Evolutionary conservation across 2,329 filamentous ascomycete species (phyloP).

Genomic region (Diplocarpon mali): DNA sequence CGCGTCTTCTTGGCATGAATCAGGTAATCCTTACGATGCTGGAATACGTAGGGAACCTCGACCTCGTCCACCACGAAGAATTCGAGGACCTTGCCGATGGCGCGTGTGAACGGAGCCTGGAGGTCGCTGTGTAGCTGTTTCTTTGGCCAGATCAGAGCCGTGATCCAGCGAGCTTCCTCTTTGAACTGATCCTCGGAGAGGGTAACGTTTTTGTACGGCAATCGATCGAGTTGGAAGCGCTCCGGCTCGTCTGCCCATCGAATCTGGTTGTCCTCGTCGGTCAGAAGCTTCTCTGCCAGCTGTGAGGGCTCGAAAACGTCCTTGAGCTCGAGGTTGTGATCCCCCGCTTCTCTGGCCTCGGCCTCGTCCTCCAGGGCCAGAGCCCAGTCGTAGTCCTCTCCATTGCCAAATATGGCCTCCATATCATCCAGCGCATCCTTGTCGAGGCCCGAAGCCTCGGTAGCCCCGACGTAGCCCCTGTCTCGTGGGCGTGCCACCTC

Average conservation of each 20-base stretch:
- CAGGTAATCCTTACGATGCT: constrained; percentile 94
- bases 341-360: constrained; percentile 65
- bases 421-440: constrained; percentile 92
- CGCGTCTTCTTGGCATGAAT: constrained; percentile 72
- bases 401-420: constrained; percentile 90
- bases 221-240: constrained; percentile 84
- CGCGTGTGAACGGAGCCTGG: constrained; percentile 72
- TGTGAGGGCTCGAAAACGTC: constrained; percentile 98
- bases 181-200: constrained; percentile 76
- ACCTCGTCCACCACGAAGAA: constrained; percentile 92
- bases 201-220: constrained; percentile 73
- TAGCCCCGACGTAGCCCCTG: constrained; percentile 54
- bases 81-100: constrained; percentile 83
- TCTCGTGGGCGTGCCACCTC: constrained; percentile 77
- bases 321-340: constrained; percentile 83
- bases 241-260: constrained; percentile 84
- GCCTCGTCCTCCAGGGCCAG: constrained; percentile 80
- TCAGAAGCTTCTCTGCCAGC: constrained; percentile 85
- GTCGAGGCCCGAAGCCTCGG: constrained; percentile 77
- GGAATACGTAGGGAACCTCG: constrained; percentile 95
- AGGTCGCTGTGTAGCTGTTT: constrained; percentile 59
- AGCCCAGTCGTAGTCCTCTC: constrained; percentile 92
- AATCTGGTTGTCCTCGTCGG: constrained; percentile 88
- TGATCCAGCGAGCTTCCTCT: constrained; percentile 88
- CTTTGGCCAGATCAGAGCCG: constrained; percentile 78